phyloP scores from a whole-genome alignment of 805 yeast species.

The Kregervanrija delftensis region DNA sequence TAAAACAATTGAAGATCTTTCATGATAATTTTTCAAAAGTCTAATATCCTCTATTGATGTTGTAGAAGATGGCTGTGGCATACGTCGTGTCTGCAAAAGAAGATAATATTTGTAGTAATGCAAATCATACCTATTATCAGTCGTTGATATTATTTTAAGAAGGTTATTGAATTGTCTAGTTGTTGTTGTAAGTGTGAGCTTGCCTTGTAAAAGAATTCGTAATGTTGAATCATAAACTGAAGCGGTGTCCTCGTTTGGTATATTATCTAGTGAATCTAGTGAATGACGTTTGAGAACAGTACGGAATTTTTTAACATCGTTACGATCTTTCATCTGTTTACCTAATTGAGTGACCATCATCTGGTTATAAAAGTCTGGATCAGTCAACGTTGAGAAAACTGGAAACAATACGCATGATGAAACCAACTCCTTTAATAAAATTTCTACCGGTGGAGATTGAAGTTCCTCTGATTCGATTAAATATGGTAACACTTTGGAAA shows the following conservation, averaged over 20 bases:
- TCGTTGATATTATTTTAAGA: slow-evolving; percentile 27
- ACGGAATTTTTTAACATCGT: slow-evolving; percentile 66
- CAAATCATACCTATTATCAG: slow-evolving; percentile 35
- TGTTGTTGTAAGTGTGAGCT: slow-evolving; percentile 23
- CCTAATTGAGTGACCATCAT: slow-evolving; percentile 53
- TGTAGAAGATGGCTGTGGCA: not conserved
- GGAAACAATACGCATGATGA: slow-evolving; percentile 53
- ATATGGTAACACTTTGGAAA: slow-evolving; percentile 39
- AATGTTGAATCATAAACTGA: not conserved
- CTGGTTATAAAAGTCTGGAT: slow-evolving; percentile 74
- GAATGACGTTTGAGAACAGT: slow-evolving; percentile 65
- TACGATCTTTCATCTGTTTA: slow-evolving; percentile 60
- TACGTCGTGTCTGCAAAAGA: slow-evolving; percentile 32
- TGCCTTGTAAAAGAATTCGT: not conserved
- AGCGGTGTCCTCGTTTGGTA: not conserved
- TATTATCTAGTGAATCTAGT: slow-evolving; percentile 6
- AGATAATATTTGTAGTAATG: slow-evolving; percentile 42
- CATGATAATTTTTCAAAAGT: slow-evolving; percentile 5
- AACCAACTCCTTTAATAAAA: slow-evolving; percentile 57
- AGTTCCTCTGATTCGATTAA: slow-evolving; percentile 43
- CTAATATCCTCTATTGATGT: slow-evolving; percentile 6
- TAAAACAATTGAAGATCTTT: slow-evolving; percentile 1
- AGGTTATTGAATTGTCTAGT: slow-evolving; percentile 25
- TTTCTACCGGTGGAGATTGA: slow-evolving; percentile 38
- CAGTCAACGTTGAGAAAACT: slow-evolving; percentile 43